Evolutionary conservation across 148 eudicot genomes (phyloP), one percentile per base, ranked within the genome.

Genomic region (Chenopodium formosanum): DNA sequence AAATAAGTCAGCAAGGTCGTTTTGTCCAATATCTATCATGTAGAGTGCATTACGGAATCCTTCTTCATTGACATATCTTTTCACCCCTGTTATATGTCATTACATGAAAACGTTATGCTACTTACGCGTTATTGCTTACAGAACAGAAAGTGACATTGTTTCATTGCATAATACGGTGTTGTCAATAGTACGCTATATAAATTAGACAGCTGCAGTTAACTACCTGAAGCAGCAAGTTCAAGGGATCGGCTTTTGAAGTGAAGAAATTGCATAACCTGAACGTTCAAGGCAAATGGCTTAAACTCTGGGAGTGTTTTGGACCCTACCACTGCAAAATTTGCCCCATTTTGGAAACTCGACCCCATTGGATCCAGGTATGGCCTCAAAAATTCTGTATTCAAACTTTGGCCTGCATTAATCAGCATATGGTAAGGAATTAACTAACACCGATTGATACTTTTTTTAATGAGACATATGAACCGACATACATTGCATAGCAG

Each of bases 21-120:
- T 96, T 80, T 96, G 98, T 78, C 99, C 98, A 32, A 96, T 96
- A 79, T 96, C 99, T 77, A 96, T 90, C 90, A 91, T 90, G 88
- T 94, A 96, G 58, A 94, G 91, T 27, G 97, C 97, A 73, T 81
- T 75, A 11, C 77, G 79, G 79, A 94, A 92, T 23, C 88, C 92
- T 70, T 86, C 86, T 75, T 90, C 87, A 1, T 79, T 79, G 11
- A 91, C 81, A 79, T 80, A 82, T 63, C 84, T 80, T 82, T 82
- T 58, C 31, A 86, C 84, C 68, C 94, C 97, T 92, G 83, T 47
- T 25, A 72, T 44, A 73, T 25, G 34, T 48, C 20, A 48, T 47
- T 73, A 8, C 58, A 73, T 25, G 34, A 23, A 22, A 23, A 19
- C 0, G 16, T 23, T 40, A 0, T 13, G 37, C 9, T 25, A 70